Evolutionary conservation across 352 stramenopile genomes (phyloP).

Genomic region (Pythium graminicola): DNA sequence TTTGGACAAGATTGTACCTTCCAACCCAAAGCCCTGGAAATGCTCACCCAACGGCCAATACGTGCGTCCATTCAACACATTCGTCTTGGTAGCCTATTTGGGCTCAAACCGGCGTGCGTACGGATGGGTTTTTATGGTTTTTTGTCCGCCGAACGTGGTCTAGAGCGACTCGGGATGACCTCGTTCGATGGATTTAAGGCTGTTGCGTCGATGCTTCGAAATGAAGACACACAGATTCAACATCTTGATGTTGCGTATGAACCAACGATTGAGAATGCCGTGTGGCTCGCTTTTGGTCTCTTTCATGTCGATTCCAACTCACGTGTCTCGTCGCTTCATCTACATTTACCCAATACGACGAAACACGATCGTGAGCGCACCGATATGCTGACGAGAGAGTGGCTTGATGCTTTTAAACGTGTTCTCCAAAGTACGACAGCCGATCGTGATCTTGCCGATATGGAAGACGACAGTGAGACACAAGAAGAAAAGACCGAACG

Average conservation of each 20-base stretch:
- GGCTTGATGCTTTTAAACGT: conserved; percentile 5
- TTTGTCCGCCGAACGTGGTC: neutral
- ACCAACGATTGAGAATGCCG: neutral
- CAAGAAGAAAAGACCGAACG: neutral
- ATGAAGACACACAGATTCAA: neutral
- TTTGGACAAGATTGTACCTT: conserved; percentile 6
- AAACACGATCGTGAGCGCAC: neutral
- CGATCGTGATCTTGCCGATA: conserved; percentile 2
- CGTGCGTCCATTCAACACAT: neutral
- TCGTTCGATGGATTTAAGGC: neutral
- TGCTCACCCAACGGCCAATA: neutral
- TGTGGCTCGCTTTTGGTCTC: conserved; percentile 5
- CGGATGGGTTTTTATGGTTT: neutral
- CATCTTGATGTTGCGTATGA: neutral
- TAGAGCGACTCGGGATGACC: neutral
- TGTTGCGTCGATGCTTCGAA: neutral
- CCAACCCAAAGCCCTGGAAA: conserved; percentile 7
- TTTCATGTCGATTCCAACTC: conserved; percentile 1
- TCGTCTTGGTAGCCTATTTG: neutral
- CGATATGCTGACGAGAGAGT: neutral
- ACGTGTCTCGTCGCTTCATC: neutral
- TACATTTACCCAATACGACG: neutral
- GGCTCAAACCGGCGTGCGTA: neutral
- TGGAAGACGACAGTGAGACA: conserved; percentile 14
- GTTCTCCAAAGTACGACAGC: neutral